phyloP scores from a whole-genome alignment of 108 stramenopile genomes.

The Discostella stelligeroides region DNA sequence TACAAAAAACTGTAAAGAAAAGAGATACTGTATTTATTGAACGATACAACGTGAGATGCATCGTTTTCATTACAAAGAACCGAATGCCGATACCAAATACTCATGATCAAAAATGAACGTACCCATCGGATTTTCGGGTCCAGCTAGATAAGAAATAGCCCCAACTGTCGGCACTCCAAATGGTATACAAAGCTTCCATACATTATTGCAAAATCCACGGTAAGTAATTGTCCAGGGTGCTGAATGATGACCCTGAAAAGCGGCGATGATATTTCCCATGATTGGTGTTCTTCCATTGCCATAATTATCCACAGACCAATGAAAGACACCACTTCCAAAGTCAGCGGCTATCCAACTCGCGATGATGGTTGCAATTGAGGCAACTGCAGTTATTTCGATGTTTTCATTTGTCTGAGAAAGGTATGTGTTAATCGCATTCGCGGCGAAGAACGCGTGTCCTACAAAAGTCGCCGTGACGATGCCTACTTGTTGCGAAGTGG shows the following conservation, averaged over 20 bases:
- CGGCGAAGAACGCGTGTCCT: constrained; percentile 57
- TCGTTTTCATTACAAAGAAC: constrained; percentile 1
- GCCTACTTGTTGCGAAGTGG: constrained; percentile 66
- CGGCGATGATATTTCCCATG: constrained; percentile 92
- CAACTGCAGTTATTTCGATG: constrained; percentile 31
- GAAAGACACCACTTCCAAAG: constrained; percentile 86
- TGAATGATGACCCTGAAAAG: constrained; percentile 94
- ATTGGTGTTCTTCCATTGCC: constrained; percentile 90
- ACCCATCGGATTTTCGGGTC: constrained; percentile 51
- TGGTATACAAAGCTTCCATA: constrained; percentile 88
- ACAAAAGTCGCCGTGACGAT: constrained; percentile 62
- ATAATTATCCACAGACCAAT: constrained; percentile 97
- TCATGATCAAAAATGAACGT: no score
- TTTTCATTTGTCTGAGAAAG: constrained; percentile 43
- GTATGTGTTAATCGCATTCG: constrained; percentile 38
- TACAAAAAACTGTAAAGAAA: constrained; percentile 74
- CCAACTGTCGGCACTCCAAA: constrained; percentile 73
- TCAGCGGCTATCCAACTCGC: constrained; percentile 79
- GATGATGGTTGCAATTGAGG: constrained; percentile 37
- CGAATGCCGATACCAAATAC: no score
- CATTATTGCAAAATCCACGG: constrained; percentile 92
- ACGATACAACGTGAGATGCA: background rate
- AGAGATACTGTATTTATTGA: constrained; percentile 40
- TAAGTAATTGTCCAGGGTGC: constrained; percentile 96
- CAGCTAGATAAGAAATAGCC: constrained; percentile 51